Conservation (phyloP, 1,284 basidiomycete species). For the Sporisorium exsertum region DNA sequence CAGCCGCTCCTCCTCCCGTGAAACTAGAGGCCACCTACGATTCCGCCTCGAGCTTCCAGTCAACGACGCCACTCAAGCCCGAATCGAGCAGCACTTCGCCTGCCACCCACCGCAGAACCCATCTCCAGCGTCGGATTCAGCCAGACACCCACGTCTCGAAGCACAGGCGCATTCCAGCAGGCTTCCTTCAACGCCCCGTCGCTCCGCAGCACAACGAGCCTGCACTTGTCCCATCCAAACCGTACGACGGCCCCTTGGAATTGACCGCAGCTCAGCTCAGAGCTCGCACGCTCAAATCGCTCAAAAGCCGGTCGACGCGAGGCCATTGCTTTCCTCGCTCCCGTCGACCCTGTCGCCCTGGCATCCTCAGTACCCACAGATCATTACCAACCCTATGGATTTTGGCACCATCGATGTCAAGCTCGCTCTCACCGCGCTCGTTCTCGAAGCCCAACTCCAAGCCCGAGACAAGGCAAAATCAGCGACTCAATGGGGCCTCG, state of each 20-base stretch:
- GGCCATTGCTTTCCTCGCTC: constrained; percentile 81
- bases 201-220: constrained; percentile 6
- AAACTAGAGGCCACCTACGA: constrained; percentile 17
- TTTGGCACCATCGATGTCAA: constrained; percentile 93
- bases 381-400: constrained; percentile 94
- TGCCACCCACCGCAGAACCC: constrained; percentile 42
- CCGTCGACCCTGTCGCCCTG: constrained; percentile 88
- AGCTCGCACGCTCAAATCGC: constrained; percentile 82
- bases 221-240: constrained; percentile 15
- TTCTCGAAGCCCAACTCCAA: constrained; percentile 54
- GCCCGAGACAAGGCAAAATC: constrained; percentile 62
- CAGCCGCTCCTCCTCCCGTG: not conserved
- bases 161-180: constrained; percentile 23
- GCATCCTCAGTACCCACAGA: constrained; percentile 87
- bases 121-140: constrained; percentile 36
- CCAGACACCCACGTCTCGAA: constrained; percentile 28
- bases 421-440: constrained; percentile 65
- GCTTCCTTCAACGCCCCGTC: not conserved
- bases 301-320: constrained; percentile 93
- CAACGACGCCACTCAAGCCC: constrained; percentile 8
- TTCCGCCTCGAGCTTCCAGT: constrained; percentile 5
- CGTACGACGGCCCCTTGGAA: constrained; percentile 46
- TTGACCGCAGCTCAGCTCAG: constrained; percentile 77
- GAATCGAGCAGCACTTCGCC: constrained; percentile 26
- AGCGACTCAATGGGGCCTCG: constrained; percentile 48